Percentiles rank a stretch among this genome's conserved stretches.
phyloP scores from a whole-genome alignment of 1,139 yeast genomes.

The Sugiyamaella paludigena region DNA sequence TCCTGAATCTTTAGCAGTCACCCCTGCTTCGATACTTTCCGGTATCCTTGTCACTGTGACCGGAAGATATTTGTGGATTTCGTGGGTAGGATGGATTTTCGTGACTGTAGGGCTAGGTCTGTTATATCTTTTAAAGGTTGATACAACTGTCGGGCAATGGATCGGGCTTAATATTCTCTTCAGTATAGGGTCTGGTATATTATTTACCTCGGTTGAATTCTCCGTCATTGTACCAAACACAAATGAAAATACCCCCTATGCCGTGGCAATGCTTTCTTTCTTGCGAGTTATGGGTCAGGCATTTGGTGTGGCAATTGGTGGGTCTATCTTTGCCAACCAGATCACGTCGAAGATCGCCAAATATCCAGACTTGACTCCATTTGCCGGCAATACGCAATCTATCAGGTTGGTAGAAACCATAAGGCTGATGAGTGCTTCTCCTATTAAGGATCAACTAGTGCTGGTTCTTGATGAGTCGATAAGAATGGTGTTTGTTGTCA shows the following conservation, averaged over 20 bases:
- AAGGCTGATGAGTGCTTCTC: slow-evolving; percentile 20
- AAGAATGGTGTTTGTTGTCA: slow-evolving; percentile 24
- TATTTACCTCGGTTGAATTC: slow-evolving; percentile 40
- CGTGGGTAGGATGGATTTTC: slow-evolving; percentile 41
- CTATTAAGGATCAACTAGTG: slow-evolving; percentile 17
- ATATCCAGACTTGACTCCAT: slow-evolving; percentile 17
- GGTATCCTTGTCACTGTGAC: slow-evolving; percentile 49
- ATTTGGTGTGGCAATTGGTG: slow-evolving; percentile 50
- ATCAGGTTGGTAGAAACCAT: slow-evolving; percentile 26
- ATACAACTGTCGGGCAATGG: slow-evolving; percentile 42
- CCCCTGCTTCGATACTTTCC: slow-evolving; percentile 46
- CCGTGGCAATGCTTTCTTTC: slow-evolving; percentile 52
- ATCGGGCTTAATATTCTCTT: slow-evolving; percentile 55
- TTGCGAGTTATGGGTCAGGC: slow-evolving; percentile 51
- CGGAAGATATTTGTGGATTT: slow-evolving; percentile 40
- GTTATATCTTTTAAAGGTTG: slow-evolving; percentile 42
- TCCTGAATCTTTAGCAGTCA: slow-evolving; percentile 53
- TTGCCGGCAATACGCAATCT: slow-evolving; percentile 20
- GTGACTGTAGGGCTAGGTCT: slow-evolving; percentile 55
- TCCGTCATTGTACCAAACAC: slow-evolving; percentile 54
- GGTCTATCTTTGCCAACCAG: slow-evolving; percentile 45
- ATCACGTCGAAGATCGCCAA: slow-evolving; percentile 19
- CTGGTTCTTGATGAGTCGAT: slow-evolving; percentile 25
- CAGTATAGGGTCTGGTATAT: slow-evolving; percentile 55
- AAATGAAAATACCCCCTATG: slow-evolving; percentile 50